These are phyloP conservation scores for Exophiala sp. DNA, from an alignment of 2,329 filamentous ascomycete genomes.

Conservation along the genomic window DNA sequence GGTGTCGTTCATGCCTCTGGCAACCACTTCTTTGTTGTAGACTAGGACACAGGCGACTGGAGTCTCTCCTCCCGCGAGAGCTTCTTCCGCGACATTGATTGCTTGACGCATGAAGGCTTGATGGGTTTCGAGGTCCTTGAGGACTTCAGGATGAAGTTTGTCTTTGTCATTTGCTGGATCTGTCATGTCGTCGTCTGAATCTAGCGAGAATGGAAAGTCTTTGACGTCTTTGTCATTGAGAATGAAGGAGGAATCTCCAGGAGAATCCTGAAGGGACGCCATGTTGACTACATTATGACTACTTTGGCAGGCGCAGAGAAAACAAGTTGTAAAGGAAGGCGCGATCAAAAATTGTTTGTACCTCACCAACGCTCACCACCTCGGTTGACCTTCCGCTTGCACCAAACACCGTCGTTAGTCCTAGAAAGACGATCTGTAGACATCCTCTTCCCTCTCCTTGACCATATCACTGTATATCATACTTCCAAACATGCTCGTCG, in stretches of 20 bases:
- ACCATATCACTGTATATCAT: background rate
- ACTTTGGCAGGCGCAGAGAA: conserved; percentile 7
- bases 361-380: background rate
- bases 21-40: conserved; percentile 72
- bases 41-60: conserved; percentile 96
- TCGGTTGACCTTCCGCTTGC: conserved; percentile 18
- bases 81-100: conserved; percentile 62
- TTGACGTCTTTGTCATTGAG: conserved; percentile 5
- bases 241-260: conserved; percentile 9
- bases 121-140: conserved; percentile 25
- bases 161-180: conserved; percentile 20
- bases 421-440: background rate
- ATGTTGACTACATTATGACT: conserved; percentile 22
- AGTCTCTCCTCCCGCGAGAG: conserved; percentile 82
- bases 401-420: background rate
- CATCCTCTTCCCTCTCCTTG: background rate
- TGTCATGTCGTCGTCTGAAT: conserved; percentile 23
- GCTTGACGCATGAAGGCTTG: conserved; percentile 30
- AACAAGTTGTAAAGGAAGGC: conserved; percentile 6
- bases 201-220: conserved; percentile 8
- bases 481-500: conserved; percentile 1
- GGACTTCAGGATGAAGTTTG: conserved; percentile 26
- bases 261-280: conserved; percentile 18
- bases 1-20: conserved; percentile 92
- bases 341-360: background rate